Evolutionary conservation across 2,329 filamentous ascomycete genomes (phyloP).

Genomic region (Fusarium mexicanum): DNA sequence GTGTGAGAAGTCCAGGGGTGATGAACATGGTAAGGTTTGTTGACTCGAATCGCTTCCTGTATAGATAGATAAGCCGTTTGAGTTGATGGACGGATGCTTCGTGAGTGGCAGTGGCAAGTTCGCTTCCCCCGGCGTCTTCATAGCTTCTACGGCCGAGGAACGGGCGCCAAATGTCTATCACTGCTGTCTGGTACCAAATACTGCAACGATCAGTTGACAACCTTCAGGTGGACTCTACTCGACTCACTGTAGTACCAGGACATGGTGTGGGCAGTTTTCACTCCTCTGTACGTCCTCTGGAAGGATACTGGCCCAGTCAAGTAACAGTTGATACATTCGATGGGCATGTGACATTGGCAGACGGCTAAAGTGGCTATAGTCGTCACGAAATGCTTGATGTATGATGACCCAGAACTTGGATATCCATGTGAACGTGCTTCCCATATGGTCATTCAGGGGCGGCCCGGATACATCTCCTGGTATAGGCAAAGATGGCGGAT

Average conservation of each 20-base stretch:
- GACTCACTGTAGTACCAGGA: slow-evolving; percentile 14
- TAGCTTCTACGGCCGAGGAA: background rate
- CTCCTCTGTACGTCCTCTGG: background rate
- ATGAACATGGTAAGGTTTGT: slow-evolving; percentile 13
- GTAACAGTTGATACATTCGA: background rate
- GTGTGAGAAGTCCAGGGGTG: background rate
- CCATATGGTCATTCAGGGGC: background rate
- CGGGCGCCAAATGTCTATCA: slow-evolving; percentile 14
- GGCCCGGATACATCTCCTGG: slow-evolving; percentile 2
- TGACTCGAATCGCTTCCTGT: slow-evolving; percentile 10
- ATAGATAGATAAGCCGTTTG: background rate
- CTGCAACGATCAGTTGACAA: background rate
- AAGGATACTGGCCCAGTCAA: background rate
- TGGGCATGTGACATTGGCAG: background rate
- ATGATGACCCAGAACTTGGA: slow-evolving; percentile 10
- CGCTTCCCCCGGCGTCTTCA: background rate
- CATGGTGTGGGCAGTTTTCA: slow-evolving; percentile 1
- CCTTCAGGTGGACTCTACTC: rapidly evolving
- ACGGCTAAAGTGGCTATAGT: background rate
- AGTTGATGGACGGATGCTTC: background rate
- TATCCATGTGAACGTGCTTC: slow-evolving; percentile 9
- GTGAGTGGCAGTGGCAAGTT: background rate
- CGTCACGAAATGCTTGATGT: background rate
- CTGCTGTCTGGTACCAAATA: slow-evolving; percentile 9
- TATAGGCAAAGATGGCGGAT: background rate